Base-by-base conservation (phyloP, 495 filamentous ascomycete genomes). In the Neohortaea acidophila region DNA sequence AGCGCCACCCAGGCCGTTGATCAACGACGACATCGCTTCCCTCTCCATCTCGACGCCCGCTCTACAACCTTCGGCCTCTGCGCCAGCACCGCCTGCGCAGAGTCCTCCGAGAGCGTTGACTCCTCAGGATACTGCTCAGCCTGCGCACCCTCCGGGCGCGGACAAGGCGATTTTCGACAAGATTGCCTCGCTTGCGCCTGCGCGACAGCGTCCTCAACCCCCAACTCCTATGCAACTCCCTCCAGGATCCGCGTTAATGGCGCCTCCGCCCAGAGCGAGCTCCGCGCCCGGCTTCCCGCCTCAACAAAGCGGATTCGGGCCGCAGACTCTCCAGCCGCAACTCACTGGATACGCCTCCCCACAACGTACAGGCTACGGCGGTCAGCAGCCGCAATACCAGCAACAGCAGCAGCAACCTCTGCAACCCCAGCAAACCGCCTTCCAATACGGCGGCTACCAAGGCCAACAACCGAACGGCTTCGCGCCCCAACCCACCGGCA, bases 221-320 rank as follows among this genome's bases (percentile, higher is more conserved):
- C 68, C 83, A 24, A 79, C 76, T 39, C 78, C 73, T 45, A 63
- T 59, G 36, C 64, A 68, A 43, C 67, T 67, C 29, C 57, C 45
- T 23, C 70, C 72, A 42, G 77, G 70, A 8, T 71, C 77, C 10
- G 63, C 85, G 40, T 71, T 84, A 41, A 77, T 85, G 20, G 84
- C 85, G 29, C 86, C 84, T 17, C 86, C 86, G 21, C 72, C 71
- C 32, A 70, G 89, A 34, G 81, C 89, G 2, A 66, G 89, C 4
- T 94, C 87, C 13, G 91, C 87, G 8, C 89, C 89, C 17, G 83
- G 87, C 54, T 79, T 84, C 23, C 74, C 75, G 36, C 57, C 62
- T 27, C 81, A 81, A 47, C 75, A 74, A 34, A 85, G 65, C 54
- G 66, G 66, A 2, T 87, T 92, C 51, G 70, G 72, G 6, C 61